Base-by-base conservation (phyloP, 202 grass and related monocot genomes). In the Elaeis oleifera region DNA sequence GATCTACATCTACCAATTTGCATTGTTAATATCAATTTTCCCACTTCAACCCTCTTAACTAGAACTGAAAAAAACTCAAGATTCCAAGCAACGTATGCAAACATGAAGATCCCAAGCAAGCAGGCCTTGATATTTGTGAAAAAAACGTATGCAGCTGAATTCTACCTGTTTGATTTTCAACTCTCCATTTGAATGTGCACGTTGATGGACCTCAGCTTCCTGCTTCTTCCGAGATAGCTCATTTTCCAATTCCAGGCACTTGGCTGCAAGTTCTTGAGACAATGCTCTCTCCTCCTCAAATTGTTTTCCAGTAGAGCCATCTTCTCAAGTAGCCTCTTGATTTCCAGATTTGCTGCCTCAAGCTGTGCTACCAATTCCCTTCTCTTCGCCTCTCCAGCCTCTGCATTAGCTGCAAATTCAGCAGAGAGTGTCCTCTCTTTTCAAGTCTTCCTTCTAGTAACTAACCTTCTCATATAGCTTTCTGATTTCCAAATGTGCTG, bases 81-180 rank as follows among this genome's bases (percentile, higher is more conserved):
- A 44, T 44, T 44, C 36, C 11, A 44, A 44, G 13, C 36, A 44
- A 44, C 9, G 13, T 14, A 44, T 44, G 18, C 28, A 24, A 29
- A 23, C 26, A 13, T 11, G 36, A 44, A 44, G 36, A 44, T 44
- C 36, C 36, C 36, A 14, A 44, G 36, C 36, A 44, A 44, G 36
- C 36, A 44, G 36, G 36, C 36, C 36, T 14, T 44, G 9, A 44
- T 9, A 3, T 14, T 13, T 44, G 36, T 13, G 9, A 44, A 44
- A 44, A 14, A 13, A 13, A 13, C 3, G 11, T 13, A 44, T 44
- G 36, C 36, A 44, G 13, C 36, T 13, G 36, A 13, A 16, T 13
- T 53, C 31, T 83, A 94, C 85, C 85, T 94, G 85, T 76, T 87
- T 87, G 18, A 81, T 73, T 70, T 99, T 99, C 49, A 86, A 61